These are phyloP conservation scores for Daldinia grandis DNA, from an alignment of 495 filamentous ascomycete genomes.

Conservation along the genomic window DNA sequence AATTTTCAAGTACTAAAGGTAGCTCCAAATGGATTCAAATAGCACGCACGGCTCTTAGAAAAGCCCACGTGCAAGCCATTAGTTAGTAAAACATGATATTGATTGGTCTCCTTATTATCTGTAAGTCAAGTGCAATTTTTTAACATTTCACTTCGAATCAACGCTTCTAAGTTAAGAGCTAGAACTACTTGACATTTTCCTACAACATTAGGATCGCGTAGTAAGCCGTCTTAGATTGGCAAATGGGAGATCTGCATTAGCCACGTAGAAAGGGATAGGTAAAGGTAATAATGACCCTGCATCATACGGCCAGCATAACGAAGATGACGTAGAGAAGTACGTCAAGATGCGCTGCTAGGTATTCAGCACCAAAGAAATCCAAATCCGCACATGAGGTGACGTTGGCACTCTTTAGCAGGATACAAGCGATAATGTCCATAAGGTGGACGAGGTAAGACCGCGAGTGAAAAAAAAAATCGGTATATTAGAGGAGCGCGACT, in stretches of 20 bases:
- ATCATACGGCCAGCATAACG: constrained; percentile 19
- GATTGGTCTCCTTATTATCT: constrained; percentile 4
- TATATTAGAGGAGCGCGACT: constrained; percentile 39
- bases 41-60: not conserved
- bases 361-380: constrained; percentile 11
- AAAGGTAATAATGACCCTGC: constrained; percentile 26
- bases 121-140: constrained; percentile 16
- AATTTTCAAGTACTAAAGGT: not conserved
- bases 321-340: constrained; percentile 39
- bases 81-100: not conserved
- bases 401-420: constrained; percentile 15
- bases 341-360: constrained; percentile 32
- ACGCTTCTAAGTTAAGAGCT: not conserved
- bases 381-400: constrained; percentile 1
- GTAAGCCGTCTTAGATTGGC: constrained; percentile 26
- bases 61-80: constrained; percentile 14
- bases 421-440: not conserved
- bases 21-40: not conserved
- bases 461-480: constrained; percentile 27
- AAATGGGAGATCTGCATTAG: constrained; percentile 29
- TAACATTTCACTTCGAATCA: constrained; percentile 8
- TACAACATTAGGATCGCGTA: constrained; percentile 13
- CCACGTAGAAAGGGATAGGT: constrained; percentile 18
- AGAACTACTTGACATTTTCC: constrained; percentile 8
- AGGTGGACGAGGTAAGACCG: constrained; percentile 5